A percentile compares a stretch with the other conserved stretches of the same genome.
These are phyloP conservation scores for Colletotrichum lentis DNA, from an alignment of 2,329 filamentous ascomycete species.

Conservation along the genomic window DNA sequence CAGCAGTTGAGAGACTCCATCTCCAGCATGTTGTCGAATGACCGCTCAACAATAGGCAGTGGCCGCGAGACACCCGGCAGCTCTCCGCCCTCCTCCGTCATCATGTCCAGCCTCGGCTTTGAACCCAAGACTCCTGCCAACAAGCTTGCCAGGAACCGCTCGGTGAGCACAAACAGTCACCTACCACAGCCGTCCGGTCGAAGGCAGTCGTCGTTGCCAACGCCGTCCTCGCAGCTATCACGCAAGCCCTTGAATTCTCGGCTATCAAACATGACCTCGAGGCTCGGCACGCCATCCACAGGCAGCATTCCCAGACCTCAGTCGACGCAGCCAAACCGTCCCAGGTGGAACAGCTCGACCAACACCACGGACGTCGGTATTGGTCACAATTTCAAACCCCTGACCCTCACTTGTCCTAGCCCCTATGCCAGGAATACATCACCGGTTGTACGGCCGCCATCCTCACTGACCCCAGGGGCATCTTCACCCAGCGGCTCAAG, in stretches of 20 bases:
- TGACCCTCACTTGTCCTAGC: conserved; percentile 67
- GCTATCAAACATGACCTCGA: conserved; percentile 59
- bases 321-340: conserved; percentile 63
- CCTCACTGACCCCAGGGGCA: conserved; percentile 52
- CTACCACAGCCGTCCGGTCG: conserved; percentile 56
- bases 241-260: conserved; percentile 55
- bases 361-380: conserved; percentile 70
- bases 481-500: conserved; percentile 53
- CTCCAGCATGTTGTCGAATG: conserved; percentile 88
- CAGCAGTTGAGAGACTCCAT: conserved; percentile 90
- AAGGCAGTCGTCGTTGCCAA: conserved; percentile 59
- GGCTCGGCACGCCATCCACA: conserved; percentile 56
- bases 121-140: conserved; percentile 57
- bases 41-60: conserved; percentile 75
- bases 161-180: conserved; percentile 57
- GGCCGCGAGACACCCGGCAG: conserved; percentile 75
- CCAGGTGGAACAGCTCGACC: conserved; percentile 76
- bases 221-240: conserved; percentile 50
- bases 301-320: conserved; percentile 53
- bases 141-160: conserved; percentile 56
- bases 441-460: conserved; percentile 52
- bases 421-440: conserved; percentile 60
- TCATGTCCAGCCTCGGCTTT: conserved; percentile 65
- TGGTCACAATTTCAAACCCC: conserved; percentile 73
- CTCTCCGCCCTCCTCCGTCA: conserved; percentile 68